Base-by-base conservation (phyloP, 805 yeast species). In the Allodekkera sacchari region DNA sequence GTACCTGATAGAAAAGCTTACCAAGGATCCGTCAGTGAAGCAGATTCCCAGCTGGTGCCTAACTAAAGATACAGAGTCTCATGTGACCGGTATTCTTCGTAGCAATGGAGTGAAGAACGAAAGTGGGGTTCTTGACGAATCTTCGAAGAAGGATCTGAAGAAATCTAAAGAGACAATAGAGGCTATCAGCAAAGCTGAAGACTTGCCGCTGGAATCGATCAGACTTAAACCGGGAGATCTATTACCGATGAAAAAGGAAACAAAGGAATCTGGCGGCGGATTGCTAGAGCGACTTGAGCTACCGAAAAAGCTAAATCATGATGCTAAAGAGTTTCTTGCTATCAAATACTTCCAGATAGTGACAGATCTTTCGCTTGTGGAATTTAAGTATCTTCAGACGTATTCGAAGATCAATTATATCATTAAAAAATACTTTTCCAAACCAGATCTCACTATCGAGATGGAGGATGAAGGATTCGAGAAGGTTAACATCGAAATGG, bases 321-420 rank as follows among this genome's bases (percentile, higher is more conserved):
- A 18, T 7, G 31, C 34, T 13, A 34, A 31, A 5, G 28, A 29
- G 14, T 44, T 49, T 30, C 18, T 51, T 22, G 38, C 44, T 1
- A 20, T 52, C 16, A 52, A 52, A 35, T 51, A 50, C 27, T 28
- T 44, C 4, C 53, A 51, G 29, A 26, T 50, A 7, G 25, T 40
- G 6, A 34, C 49, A 4, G 59, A 54, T 32, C 15, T 49, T 6
- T 42, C 52, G 14, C 31, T 50, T 20, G 36, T 50, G 5, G 48
- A 48, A 31, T 54, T 45, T 35, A 45, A 53, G 27, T 52, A 50
- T 22, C n/a, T 50, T 9, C 45, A 52, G 30, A 30, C 39, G 7
- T 45, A 47, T 32, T 30, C 50, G 5, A 30, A 42, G 33, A 38
- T 51, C 26, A 54, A 53, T 28, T 41, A 35, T n/a, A 35, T 44